Evolutionary conservation across 768 basidiomycete genomes (phyloP).

Genomic region (Naganishia antarctica): DNA sequence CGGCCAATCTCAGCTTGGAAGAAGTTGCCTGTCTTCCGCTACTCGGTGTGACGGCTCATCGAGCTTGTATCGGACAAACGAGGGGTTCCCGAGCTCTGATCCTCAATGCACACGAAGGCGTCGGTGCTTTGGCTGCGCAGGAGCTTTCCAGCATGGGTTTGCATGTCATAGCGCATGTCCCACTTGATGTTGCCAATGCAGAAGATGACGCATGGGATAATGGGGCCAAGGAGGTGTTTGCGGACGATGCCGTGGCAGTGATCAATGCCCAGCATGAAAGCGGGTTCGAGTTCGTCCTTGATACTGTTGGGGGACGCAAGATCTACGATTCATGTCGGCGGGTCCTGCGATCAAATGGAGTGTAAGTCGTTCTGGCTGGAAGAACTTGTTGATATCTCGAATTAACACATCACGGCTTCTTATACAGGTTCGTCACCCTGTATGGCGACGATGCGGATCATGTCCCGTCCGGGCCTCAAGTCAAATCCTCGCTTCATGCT

Average conservation of each 20-base stretch:
- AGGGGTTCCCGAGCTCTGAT: slow-evolving; percentile 57
- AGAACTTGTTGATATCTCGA: slow-evolving; percentile 26
- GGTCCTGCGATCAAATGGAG: slow-evolving; percentile 55
- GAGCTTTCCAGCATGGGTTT: slow-evolving; percentile 68
- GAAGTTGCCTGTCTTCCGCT: slow-evolving; percentile 77
- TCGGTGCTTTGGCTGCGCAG: slow-evolving; percentile 72
- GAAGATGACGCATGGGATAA: slow-evolving; percentile 58
- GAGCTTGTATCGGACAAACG: slow-evolving; percentile 61
- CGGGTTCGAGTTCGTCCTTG: slow-evolving; percentile 72
- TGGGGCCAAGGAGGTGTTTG: slow-evolving; percentile 74
- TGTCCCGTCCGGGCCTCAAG: slow-evolving; percentile 26
- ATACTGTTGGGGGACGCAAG: slow-evolving; percentile 73
- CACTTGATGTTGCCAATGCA: slow-evolving; percentile 49
- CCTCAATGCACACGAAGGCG: slow-evolving; percentile 53
- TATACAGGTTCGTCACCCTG: slow-evolving; percentile 65
- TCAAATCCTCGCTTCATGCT: slow-evolving; percentile 32
- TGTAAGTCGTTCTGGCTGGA: slow-evolving; percentile 14
- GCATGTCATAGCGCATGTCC: slow-evolving; percentile 68
- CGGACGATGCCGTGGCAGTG: slow-evolving; percentile 56
- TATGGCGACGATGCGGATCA: slow-evolving; percentile 58
- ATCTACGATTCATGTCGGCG: slow-evolving; percentile 69
- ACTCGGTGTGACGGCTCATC: slow-evolving; percentile 72
- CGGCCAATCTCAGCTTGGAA: slow-evolving; percentile 57
- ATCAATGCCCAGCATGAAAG: slow-evolving; percentile 55
- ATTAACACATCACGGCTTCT: not conserved